These are phyloP conservation scores for Penicillium cataractarum DNA, from an alignment of 495 filamentous ascomycete genomes.

Conservation along the genomic window DNA sequence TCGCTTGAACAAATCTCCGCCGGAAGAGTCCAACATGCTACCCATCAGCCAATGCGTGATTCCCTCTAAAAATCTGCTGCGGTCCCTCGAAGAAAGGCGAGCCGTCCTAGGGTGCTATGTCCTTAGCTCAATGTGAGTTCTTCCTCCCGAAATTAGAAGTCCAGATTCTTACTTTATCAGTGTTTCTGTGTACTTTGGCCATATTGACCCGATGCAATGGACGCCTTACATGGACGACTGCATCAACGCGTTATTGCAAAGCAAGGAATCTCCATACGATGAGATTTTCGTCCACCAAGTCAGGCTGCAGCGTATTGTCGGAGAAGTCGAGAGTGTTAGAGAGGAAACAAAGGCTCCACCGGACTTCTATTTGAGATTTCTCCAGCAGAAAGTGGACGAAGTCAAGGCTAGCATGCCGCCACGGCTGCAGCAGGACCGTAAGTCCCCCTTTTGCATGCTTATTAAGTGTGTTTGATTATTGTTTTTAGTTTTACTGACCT, in stretches of 20 bases:
- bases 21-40: constrained; percentile 29
- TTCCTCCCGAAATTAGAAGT: neutral
- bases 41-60: neutral
- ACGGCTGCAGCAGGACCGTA: constrained; percentile 5
- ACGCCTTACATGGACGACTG: constrained; percentile 44
- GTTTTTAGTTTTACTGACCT: neutral
- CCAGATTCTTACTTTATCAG: constrained; percentile 15
- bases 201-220: constrained; percentile 38
- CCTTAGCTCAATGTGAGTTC: constrained; percentile 26
- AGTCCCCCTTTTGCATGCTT: neutral
- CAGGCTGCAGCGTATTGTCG: constrained; percentile 21
- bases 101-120: constrained; percentile 52
- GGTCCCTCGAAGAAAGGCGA: constrained; percentile 47
- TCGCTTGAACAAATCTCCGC: constrained; percentile 48
- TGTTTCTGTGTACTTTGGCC: constrained; percentile 34
- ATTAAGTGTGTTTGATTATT: neutral
- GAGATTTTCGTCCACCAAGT: constrained; percentile 19
- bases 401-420: constrained; percentile 1
- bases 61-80: neutral
- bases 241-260: constrained; percentile 23
- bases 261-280: constrained; percentile 23
- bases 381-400: constrained; percentile 8
- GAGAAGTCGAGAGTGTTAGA: constrained; percentile 6
- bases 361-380: constrained; percentile 8
- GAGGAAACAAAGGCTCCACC: constrained; percentile 1